A percentile compares a stretch with the other conserved stretches of the same genome.
These are phyloP conservation scores for Gynostemma pentaphyllum DNA, from an alignment of 306 rosid species.

Conservation along the genomic window DNA sequence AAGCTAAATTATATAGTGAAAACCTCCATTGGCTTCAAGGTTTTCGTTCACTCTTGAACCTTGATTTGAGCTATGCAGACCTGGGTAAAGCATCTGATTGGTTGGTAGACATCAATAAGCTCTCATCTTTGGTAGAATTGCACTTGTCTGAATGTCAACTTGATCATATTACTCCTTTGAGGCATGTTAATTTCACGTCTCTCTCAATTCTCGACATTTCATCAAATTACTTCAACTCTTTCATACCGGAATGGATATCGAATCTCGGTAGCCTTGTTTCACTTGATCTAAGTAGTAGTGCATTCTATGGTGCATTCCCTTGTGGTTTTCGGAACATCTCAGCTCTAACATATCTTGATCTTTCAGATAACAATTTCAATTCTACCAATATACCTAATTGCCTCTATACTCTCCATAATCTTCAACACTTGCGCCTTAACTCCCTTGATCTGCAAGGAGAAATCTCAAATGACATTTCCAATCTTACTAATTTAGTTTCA, in stretches of 20 bases:
- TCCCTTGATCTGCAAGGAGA: neutral
- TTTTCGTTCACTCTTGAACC: neutral
- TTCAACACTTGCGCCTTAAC: neutral
- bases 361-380: neutral
- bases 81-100: neutral
- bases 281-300: neutral
- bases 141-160: neutral
- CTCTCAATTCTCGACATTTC: no score
- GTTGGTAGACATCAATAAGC: no score
- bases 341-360: no score
- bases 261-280: conserved; percentile 2
- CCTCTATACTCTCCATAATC: no score
- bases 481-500: neutral
- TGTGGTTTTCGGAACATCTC: neutral
- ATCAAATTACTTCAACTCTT: neutral
- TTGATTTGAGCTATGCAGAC: neutral
- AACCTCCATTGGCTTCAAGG: no score
- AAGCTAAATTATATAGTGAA: neutral
- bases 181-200: neutral
- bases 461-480: no score
- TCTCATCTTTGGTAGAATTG: no score
- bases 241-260: conserved; percentile 1
- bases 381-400: no score
- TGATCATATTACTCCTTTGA: neutral
- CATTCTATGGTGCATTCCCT: neutral